Conservation (phyloP, 2,329 filamentous ascomycete species). For the Colletotrichum kahawae region DNA sequence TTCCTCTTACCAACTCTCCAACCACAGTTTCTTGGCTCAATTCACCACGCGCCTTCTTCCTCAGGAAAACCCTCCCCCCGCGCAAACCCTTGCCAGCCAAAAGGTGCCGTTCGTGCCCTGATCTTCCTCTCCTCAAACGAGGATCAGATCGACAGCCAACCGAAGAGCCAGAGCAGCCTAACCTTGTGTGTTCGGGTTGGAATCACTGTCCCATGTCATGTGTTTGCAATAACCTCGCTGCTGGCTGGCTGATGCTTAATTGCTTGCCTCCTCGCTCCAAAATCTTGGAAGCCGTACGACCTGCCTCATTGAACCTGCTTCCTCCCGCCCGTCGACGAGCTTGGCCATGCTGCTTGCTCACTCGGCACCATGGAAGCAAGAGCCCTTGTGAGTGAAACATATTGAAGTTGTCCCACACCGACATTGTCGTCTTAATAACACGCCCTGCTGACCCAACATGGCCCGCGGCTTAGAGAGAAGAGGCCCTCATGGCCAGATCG, state of each 20-base stretch:
- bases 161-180: not conserved
- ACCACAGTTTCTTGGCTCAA: not conserved
- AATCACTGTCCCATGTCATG: not conserved
- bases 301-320: not conserved
- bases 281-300: not conserved
- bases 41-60: not conserved
- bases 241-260: not conserved
- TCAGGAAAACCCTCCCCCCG: not conserved
- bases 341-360: not conserved
- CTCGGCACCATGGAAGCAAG: slow-evolving; percentile 13
- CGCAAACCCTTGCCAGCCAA: not conserved
- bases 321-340: not conserved
- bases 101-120: not conserved
- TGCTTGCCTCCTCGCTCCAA: not conserved
- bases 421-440: not conserved
- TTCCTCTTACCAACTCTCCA: not conserved
- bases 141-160: not conserved
- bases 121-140: not conserved
- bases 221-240: not conserved
- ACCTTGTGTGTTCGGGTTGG: not conserved
- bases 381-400: slow-evolving; percentile 9
- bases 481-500: slow-evolving; percentile 39
- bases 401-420: not conserved
- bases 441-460: not conserved
- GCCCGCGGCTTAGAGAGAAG: slow-evolving; percentile 36